Base-by-base conservation (phyloP, 352 stramenopile genomes). In the Blastocystis sp. region DNA sequence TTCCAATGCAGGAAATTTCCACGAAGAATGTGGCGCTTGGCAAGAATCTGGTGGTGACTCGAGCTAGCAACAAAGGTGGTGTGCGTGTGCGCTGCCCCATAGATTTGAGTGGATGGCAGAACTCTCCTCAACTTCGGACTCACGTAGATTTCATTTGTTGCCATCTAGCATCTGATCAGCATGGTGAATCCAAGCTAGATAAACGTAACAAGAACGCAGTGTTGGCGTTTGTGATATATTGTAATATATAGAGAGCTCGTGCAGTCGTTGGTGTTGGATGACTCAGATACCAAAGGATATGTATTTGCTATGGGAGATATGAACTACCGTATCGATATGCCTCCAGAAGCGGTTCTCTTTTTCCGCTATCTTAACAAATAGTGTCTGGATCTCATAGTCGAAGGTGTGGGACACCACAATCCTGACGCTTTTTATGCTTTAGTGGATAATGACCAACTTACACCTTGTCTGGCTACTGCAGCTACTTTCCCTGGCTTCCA, bases 91-190 rank as follows among this genome's bases (percentile, higher is more conserved):
- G 76, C 45, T 73, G 59, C 47, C 76, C 76, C 9, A 39, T 88
- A 0, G 53, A 88, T 20, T 41, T 88, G 39, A 45, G 20, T 3
- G 76, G 39, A 9, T 37, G 73, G 20, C 54, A 54, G 0, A 6
- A 54, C 7, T 39, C 39, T 16, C 45, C 16, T 4, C 54, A 30
- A 16, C 26, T 68, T 13, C 26, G 20, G 6, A 70, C 76, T 18
- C 50, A 88, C 16, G 68, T 88, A 47, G 76, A 88, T 24, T 88
- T 88, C 41, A 88, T 88, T n/a, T 88, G 76, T 34, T 88, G 76
- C 53, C 76, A 88, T 39, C 34, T 88, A 26, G 76, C 76, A 24
- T 73, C 76, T 24, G 76, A 88, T 43, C 76, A 88, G 41, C 56
- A 88, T 1, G 76, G 76, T 5, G 11, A 88, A 47, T 59, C 59